phyloP scores from a whole-genome alignment of 495 filamentous ascomycete genomes.

The Bryoglossum gracile region DNA sequence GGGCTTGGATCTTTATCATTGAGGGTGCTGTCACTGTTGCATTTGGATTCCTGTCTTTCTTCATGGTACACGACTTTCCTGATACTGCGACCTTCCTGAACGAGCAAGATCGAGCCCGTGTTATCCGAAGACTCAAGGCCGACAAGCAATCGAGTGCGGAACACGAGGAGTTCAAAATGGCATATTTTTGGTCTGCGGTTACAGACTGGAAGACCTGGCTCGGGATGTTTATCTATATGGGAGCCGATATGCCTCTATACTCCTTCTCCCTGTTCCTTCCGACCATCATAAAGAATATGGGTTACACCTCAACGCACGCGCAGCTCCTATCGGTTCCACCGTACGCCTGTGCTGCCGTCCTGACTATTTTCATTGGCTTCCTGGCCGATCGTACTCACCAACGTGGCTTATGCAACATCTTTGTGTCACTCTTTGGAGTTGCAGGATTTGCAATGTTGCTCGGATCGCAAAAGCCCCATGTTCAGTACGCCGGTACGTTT shows the following conservation, averaged over 20 bases:
- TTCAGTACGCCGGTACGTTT: conserved; percentile 70
- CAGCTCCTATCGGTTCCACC: conserved; percentile 11
- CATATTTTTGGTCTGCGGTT: neutral
- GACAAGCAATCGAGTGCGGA: too few species aligned
- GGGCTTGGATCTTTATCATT: conserved; percentile 26
- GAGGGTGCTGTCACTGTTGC: conserved; percentile 34
- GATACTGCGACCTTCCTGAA: conserved; percentile 56
- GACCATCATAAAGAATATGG: conserved; percentile 41
- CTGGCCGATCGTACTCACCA: conserved; percentile 55
- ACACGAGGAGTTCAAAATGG: neutral
- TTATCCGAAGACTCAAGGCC: conserved; percentile 48
- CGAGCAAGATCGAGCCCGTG: conserved; percentile 61
- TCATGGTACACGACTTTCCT: conserved; percentile 58
- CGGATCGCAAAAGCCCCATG: conserved; percentile 51
- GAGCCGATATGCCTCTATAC: conserved; percentile 49
- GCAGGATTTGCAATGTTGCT: conserved; percentile 55
- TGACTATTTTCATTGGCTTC: conserved; percentile 52
- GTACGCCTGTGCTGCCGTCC: conserved; percentile 47
- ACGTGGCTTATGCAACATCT: too few species aligned
- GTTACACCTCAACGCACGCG: conserved; percentile 33
- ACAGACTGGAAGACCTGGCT: neutral
- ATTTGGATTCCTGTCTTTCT: conserved; percentile 52
- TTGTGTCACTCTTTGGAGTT: conserved; percentile 41
- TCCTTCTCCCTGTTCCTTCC: conserved; percentile 56
- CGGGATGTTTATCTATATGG: conserved; percentile 41